Evolutionary conservation across 768 basidiomycete genomes (phyloP), one percentile per base, ranked within the genome.

Genomic region (Rhodotorula toruloides): DNA sequence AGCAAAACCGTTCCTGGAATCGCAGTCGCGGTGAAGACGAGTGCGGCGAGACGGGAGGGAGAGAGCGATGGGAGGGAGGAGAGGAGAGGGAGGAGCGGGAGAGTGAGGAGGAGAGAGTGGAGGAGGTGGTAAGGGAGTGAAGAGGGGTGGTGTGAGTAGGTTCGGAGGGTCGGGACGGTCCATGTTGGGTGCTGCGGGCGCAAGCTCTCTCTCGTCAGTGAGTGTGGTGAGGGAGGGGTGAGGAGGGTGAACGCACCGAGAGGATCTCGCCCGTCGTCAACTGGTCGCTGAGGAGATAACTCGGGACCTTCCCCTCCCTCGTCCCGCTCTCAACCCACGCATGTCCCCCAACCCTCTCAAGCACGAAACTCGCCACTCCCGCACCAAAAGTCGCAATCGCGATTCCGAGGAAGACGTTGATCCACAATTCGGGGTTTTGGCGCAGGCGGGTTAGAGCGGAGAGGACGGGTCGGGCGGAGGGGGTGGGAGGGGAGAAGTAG

Each of bases 191-290:
- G 50, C 60, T 59, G 48, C 17, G 58, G 9, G 49, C 17, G n/a
- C n/a, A 8, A n/a, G 29, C 14, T 48, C 47, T 13, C 19, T 27
- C 16, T 46, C 34, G n/a, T 5, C 49, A n/a, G 12, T 1, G 2
- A 9, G 16, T 8, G 17, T 4, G 12, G 2, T 5, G 17, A 5
- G 16, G 5, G 37, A 7, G 8, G 36, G 46, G n/a, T 27, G 25
- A 21, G 44, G 14, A 27, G 11, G 0, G 25, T 22, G 11, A 4
- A 55, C 67, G 32, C 44, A 69, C 68, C 36, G 53, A 54, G 60
- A 70, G 61, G 47, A 70, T 58, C 40, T 70, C 56, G 19, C 34
- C 31, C 10, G 56, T 36, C 36, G 68, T 65, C 19, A 70, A n/a
- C 43, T 65, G 61, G n/a, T 65, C 60, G 27, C 27, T 25, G 12